Base-by-base conservation (phyloP, 2,329 filamentous ascomycete species). In the Pseudogymnoascus sp. region DNA sequence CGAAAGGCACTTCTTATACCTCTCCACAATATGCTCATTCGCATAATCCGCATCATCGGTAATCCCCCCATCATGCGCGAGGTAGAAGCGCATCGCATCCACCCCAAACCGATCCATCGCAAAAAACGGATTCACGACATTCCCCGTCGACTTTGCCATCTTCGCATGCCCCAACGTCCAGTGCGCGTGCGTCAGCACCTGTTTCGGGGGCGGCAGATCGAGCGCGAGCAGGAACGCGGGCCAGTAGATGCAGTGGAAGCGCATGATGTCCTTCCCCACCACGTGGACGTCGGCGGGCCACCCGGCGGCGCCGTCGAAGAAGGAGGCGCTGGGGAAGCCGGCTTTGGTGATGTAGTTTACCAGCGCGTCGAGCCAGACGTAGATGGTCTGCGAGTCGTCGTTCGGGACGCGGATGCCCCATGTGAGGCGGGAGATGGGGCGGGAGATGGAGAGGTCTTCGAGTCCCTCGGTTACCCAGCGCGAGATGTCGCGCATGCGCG, bases 161-260 rank as follows among this genome's bases (percentile, higher is more conserved):
- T 99, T 99, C 68, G 87, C 84, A 61, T 85, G 85, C 62, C 90
- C 90, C 76, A 99, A 87, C 12, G 92, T 96, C 94, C 95, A 99
- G 74, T 99, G 94, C 2, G 88, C 92, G 72, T 99, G 94, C 60
- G 91, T 91, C 2, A 99, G 79, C 33, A 99, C 84, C 66, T 86
- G 86, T 70, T 86, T 88, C 0, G 94, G 91, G 0, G 90, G 78
- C 1, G 91, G 88, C 4, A 97, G 80, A 60, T 87, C 86, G 12
- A 97, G 79, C 1, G 94, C 93, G 82, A 99, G 88, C 14, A 99
- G 85, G 68, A 99, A 89, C 3, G 94, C 94, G 0, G 94, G 94
- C 94, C 95, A 99, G 79, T 99, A 99, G 58, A 99, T 87, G 74
- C 91, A 93, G 73, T 99, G 95, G 75, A 99, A 99, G 16, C 92